A percentile compares a stretch with the other conserved stretches of the same genome.
Evolutionary conservation across 495 filamentous ascomycete genomes (phyloP).

Genomic region (Achaetomiella virescens): DNA sequence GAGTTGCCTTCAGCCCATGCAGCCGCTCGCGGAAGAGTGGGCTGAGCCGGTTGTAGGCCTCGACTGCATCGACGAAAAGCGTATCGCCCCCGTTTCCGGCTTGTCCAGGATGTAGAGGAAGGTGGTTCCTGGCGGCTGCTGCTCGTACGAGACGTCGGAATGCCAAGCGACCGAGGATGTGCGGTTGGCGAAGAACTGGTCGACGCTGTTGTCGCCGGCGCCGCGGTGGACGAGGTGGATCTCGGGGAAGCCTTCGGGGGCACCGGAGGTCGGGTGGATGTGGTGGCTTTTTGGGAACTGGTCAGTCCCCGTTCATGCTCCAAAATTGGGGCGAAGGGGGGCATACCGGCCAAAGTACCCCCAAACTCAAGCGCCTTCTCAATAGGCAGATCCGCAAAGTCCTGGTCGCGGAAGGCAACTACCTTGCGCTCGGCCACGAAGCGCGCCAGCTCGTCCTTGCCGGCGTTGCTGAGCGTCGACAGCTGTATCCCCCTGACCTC

Average conservation of each 20-base stretch:
- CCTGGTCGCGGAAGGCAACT: slow-evolving; percentile 73
- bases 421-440: slow-evolving; percentile 75
- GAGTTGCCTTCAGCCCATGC: slow-evolving; percentile 69
- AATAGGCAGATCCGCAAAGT: slow-evolving; percentile 70
- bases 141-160: slow-evolving; percentile 75
- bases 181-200: slow-evolving; percentile 55
- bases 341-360: slow-evolving; percentile 62
- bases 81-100: slow-evolving; percentile 78
- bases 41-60: slow-evolving; percentile 72
- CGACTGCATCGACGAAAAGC: slow-evolving; percentile 62
- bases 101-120: slow-evolving; percentile 75
- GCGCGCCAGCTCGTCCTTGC: slow-evolving; percentile 76
- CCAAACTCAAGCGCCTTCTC: slow-evolving; percentile 63
- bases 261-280: slow-evolving; percentile 73
- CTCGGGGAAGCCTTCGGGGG: slow-evolving; percentile 64
- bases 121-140: slow-evolving; percentile 78
- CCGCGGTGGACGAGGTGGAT: slow-evolving; percentile 74
- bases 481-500: slow-evolving; percentile 75
- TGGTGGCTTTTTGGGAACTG: slow-evolving; percentile 44
- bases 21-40: slow-evolving; percentile 64
- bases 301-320: neutral
- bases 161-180: slow-evolving; percentile 74
- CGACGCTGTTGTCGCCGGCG: slow-evolving; percentile 52
- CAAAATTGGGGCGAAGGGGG: neutral
- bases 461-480: slow-evolving; percentile 55